Base-by-base conservation (phyloP, 768 basidiomycete species). In the Lentinula edodes region DNA sequence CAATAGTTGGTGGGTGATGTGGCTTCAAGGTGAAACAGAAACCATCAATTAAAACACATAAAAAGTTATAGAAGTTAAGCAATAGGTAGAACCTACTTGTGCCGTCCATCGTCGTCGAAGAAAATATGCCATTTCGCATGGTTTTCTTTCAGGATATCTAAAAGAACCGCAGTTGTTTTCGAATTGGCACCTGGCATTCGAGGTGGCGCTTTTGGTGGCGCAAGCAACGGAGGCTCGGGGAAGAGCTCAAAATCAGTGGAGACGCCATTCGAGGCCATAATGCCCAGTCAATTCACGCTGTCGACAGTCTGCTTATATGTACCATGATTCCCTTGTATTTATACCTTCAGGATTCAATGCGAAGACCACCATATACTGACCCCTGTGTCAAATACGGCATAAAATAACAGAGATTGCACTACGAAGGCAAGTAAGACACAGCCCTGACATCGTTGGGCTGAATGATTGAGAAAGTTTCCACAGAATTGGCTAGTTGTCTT, bases 1-100 rank as follows among this genome's bases (percentile, higher is more conserved):
- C 28, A 87, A 69, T 18, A 82, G 63, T 20, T 83, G 83, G 64
- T 89, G 87, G 2, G 83, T 74, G 36, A 80, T 72, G 71, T 90
- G 88, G 59, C 83, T 48, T 16, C 12, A 28, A 28, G 28, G 2
- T 28, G 9, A 83, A 54, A 3, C 15, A 20, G 18, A 32, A 28
- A 28, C 8, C 5, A 36, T 56, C 7, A 56, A 15, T n/a, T 3
- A 41, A 15, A 28, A 28, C 28, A 28, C 28, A 28, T 28, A 28
- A 28, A 28, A 28, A 28, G 3, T 28, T 1, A 28, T 28, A 3
- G 34, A 8, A 36, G 41, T 16, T 12, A 2, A 6, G 10, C 13
- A 46, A 42, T 20, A 35, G 9, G 52, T 6, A 20, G 10, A 13
- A 69, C 77, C 12, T 61, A 84, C 84, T 85, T 85, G 73, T 85